These are phyloP conservation scores for Yarrowia hollandica DNA, from an alignment of 805 yeast species.

Conservation along the genomic window DNA sequence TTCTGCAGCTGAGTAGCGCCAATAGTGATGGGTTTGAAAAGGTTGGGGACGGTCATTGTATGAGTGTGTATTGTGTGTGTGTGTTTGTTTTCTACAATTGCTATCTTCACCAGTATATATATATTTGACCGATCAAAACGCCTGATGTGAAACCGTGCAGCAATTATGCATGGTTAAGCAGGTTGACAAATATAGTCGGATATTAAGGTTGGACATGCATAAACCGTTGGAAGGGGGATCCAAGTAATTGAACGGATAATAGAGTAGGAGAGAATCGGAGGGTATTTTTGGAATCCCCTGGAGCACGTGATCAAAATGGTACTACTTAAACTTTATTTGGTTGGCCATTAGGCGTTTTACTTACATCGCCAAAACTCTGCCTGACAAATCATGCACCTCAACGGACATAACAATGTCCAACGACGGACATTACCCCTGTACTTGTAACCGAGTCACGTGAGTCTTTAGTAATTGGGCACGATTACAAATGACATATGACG, in stretches of 20 bases:
- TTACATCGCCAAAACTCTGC: too few relatives aligned
- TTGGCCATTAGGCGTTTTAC: background rate
- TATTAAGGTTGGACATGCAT: background rate
- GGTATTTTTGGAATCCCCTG: background rate
- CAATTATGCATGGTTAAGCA: background rate
- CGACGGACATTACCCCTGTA: slow-evolving; percentile 1
- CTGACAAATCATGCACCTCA: slow-evolving; percentile 15
- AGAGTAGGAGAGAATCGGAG: too few relatives aligned
- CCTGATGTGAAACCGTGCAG: background rate
- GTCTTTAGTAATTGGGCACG: too few relatives aligned
- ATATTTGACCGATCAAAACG: too few relatives aligned
- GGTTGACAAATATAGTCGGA: background rate
- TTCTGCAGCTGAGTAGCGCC: slow-evolving; percentile 40
- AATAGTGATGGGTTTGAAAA: slow-evolving; percentile 38
- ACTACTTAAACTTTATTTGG: background rate
- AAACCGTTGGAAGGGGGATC: background rate
- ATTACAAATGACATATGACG: too few relatives aligned
- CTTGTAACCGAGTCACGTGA: too few relatives aligned
- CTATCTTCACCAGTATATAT: too few relatives aligned
- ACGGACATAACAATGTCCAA: background rate
- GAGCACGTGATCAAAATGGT: too few relatives aligned
- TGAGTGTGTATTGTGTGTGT: background rate
- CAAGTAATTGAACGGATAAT: background rate
- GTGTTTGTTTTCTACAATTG: background rate
- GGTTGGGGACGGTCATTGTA: background rate